Conservation (phyloP, 106 monocot genomes). For the Dendrobium nobile region DNA sequence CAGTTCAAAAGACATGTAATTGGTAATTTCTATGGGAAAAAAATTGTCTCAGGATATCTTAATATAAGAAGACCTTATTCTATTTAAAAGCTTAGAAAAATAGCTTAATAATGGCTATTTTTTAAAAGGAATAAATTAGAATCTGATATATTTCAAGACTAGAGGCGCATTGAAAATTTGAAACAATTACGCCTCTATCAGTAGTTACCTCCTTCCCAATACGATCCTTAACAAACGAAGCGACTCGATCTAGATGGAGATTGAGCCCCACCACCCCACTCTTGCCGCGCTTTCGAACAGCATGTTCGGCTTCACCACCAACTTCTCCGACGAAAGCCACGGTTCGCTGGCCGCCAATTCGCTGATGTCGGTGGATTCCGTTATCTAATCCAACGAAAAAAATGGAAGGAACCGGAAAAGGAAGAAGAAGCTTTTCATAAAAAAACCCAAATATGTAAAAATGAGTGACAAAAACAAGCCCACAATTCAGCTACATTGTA, state of each 20-base stretch:
- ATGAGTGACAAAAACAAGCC: no score
- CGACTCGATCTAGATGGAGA: slow-evolving; percentile 69
- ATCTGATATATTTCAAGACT: no score
- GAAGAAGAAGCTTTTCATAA: no score
- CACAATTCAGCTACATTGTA: no score
- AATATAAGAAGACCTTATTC: not conserved
- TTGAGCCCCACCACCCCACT: slow-evolving; percentile 89
- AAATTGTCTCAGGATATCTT: no score
- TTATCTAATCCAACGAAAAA: slow-evolving; percentile 32
- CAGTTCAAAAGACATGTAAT: no score
- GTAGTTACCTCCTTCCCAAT: slow-evolving; percentile 75
- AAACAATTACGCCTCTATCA: no score
- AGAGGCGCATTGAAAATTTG: no score
- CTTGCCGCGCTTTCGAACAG: slow-evolving; percentile 93
- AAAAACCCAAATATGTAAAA: no score
- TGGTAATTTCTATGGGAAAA: no score
- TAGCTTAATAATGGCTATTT: not conserved
- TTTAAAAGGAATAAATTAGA: no score
- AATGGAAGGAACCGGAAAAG: no score
- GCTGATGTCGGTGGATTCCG: slow-evolving; percentile 64
- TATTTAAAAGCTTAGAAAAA: not conserved
- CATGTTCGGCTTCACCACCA: slow-evolving; percentile 98
- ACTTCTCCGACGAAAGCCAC: slow-evolving; percentile 79
- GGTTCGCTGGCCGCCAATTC: slow-evolving; percentile 49
- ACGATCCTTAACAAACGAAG: slow-evolving; percentile 71